Evolutionary conservation across 495 filamentous ascomycete genomes (phyloP).

Genomic region (Penicillium paxilli): DNA sequence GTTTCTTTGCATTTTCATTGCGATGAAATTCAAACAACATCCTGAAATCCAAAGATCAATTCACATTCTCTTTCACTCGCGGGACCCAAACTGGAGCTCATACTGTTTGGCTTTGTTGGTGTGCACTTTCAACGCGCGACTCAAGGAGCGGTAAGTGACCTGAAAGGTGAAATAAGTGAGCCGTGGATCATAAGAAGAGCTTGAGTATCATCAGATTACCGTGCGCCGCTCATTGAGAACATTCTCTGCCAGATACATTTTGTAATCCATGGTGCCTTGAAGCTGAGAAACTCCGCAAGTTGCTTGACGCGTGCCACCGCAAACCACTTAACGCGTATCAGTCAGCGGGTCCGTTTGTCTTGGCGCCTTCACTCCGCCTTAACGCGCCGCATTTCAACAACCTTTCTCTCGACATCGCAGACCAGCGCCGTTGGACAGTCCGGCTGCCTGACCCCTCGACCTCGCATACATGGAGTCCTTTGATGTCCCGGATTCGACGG

Average conservation of each 20-base stretch:
- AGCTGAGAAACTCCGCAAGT: conserved; percentile 10
- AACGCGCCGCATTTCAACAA: too few relatives aligned
- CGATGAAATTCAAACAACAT: conserved; percentile 90
- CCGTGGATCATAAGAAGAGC: neutral
- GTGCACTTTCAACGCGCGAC: conserved; percentile 77
- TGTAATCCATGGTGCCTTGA: conserved; percentile 51
- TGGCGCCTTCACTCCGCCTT: conserved; percentile 28
- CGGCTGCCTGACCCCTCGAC: neutral
- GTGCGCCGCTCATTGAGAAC: conserved; percentile 75
- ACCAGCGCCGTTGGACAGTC: neutral
- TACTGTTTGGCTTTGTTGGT: conserved; percentile 83
- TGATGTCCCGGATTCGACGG: conserved; percentile 83
- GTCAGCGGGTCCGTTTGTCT: conserved; percentile 51
- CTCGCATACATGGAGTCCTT: conserved; percentile 44
- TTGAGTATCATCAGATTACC: conserved; percentile 49
- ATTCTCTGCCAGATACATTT: conserved; percentile 68
- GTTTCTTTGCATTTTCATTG: conserved; percentile 74
- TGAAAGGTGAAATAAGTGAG: conserved; percentile 39
- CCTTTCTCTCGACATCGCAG: neutral
- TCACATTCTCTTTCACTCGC: neutral
- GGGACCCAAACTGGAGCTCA: conserved; percentile 1
- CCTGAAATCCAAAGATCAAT: conserved; percentile 40
- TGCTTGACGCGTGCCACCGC: conserved; percentile 34
- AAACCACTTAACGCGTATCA: conserved; percentile 53
- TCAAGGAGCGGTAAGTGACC: conserved; percentile 84